Evolutionary conservation across 805 yeast species (phyloP), one percentile per base, ranked within the genome.

Genomic region (Sugiyamaella mastotermitis): DNA sequence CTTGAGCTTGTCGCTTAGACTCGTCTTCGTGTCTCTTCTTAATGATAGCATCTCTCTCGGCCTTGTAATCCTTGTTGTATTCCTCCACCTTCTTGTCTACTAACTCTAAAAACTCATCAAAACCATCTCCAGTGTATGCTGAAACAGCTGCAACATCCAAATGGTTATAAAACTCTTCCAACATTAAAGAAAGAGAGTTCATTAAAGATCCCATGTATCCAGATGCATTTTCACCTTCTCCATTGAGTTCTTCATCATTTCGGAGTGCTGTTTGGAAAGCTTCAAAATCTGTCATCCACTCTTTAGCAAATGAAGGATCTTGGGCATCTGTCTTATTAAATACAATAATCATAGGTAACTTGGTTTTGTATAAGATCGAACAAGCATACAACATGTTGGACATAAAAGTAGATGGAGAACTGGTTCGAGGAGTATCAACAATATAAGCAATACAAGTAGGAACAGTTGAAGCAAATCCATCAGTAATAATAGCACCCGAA

Each of bases 311-410:
- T 35, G 74, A 80, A 0, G 94, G 84, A 42, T 81, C 80, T 49
- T 80, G 68, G 3, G 83, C 88, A 63, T 92, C 99, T 2, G 92
- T 83, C 63, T 92, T 92, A 65, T 92, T 92, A 69, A 92, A 92
- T 1, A 92, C 98, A 19, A 92, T 72, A 52, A 92, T 81, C 95
- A 92, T 87, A 13, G 99, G 99, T 40, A 92, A 71, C 57, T 90
- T 88, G 16, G 97, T 90, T 63, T 92, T 92, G 67, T 92, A 92
- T 33, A 92, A 70, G 35, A 92, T 90, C 5, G 97, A 90, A 65
- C 98, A 92, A 0, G 99, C 98, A 56, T 92, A 92, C 23, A 92
- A 72, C 99, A 92, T 92, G 60, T 92, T 92, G 38, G 97, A 88
- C 76, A 92, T 92, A 60, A 92, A 92, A 1, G 99, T 92, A 0